Percentiles rank a stretch among this genome's conserved stretches.
Evolutionary conservation across 2,329 filamentous ascomycete genomes (phyloP).

Genomic region (Didymosphaeria variabile): DNA sequence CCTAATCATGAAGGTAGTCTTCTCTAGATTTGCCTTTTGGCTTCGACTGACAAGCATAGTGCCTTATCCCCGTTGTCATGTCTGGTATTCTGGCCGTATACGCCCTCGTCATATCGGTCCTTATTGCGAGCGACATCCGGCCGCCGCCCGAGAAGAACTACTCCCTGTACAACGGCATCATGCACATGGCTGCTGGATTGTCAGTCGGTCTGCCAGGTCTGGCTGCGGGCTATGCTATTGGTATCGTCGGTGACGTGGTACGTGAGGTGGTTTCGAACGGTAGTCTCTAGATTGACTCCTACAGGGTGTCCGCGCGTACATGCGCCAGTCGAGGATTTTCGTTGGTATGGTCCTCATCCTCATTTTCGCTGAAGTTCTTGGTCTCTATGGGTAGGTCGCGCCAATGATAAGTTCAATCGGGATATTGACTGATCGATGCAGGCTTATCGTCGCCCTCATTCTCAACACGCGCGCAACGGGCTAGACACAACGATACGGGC

Average conservation of each 20-base stretch:
- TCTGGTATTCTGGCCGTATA: constrained; percentile 99
- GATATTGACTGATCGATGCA: constrained; percentile 49
- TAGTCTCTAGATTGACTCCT: constrained; percentile 25
- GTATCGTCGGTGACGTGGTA: constrained; percentile 90
- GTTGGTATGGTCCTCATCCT: constrained; percentile 98
- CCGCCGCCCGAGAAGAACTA: constrained; percentile 75
- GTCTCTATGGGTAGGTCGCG: constrained; percentile 86
- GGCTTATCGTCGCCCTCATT: constrained; percentile 91
- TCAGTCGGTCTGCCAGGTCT: constrained; percentile 67
- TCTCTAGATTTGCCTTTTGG: neutral
- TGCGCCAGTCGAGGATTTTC: constrained; percentile 95
- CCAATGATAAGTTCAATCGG: neutral
- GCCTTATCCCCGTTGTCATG: constrained; percentile 92
- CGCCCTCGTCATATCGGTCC: constrained; percentile 92
- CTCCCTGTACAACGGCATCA: constrained; percentile 89
- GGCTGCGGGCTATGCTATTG: constrained; percentile 73
- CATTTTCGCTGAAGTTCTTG: constrained; percentile 97
- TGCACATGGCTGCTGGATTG: constrained; percentile 91
- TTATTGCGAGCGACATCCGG: constrained; percentile 89
- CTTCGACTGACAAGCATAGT: constrained; percentile 61
- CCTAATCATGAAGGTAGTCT: constrained; percentile 84
- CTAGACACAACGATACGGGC: constrained; percentile 31
- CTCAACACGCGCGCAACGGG: constrained; percentile 86
- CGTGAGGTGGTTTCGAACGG: constrained; percentile 33
- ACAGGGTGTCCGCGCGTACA: constrained; percentile 86